Conservation (phyloP, 2,329 filamentous ascomycete genomes). For the Neobulgaria alba region DNA sequence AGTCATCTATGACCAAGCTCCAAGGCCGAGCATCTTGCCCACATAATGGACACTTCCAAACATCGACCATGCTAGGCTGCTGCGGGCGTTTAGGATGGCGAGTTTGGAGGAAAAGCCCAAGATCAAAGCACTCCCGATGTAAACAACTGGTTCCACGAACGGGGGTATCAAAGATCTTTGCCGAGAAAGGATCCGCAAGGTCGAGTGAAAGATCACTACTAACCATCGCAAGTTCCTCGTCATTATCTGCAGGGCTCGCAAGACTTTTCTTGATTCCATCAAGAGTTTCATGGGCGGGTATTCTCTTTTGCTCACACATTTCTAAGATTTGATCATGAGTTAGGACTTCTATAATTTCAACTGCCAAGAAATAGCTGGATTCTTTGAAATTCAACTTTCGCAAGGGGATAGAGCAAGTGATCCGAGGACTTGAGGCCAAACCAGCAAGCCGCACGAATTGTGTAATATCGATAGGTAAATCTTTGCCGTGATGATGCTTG, state of each 20-base stretch:
- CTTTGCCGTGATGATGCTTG: conserved; percentile 65
- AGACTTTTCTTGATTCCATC: conserved; percentile 46
- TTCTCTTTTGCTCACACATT: conserved; percentile 31
- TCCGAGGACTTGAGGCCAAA: conserved; percentile 8
- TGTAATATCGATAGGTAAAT: conserved; percentile 70
- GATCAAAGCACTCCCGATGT: conserved; percentile 85
- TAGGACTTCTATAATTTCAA: conserved; percentile 61
- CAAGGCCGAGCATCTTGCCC: conserved; percentile 65
- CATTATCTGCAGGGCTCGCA: conserved; percentile 34
- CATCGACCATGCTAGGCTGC: conserved; percentile 53
- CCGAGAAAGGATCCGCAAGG: conserved; percentile 59
- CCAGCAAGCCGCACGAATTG: conserved; percentile 27
- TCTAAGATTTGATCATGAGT: conserved; percentile 36
- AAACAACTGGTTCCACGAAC: conserved; percentile 61
- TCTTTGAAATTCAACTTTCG: conserved; percentile 23
- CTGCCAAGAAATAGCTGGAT: conserved; percentile 51
- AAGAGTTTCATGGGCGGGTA: conserved; percentile 42
- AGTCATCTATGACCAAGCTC: conserved; percentile 64
- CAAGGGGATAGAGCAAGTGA: conserved; percentile 17
- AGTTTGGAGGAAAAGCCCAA: conserved; percentile 69
- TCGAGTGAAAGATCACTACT: conserved; percentile 51
- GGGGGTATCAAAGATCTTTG: conserved; percentile 58
- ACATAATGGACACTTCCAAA: conserved; percentile 86
- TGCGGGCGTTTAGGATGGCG: conserved; percentile 41
- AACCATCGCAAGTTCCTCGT: conserved; percentile 54